Conservation (phyloP, 768 basidiomycete species). For the Russula emetica region DNA sequence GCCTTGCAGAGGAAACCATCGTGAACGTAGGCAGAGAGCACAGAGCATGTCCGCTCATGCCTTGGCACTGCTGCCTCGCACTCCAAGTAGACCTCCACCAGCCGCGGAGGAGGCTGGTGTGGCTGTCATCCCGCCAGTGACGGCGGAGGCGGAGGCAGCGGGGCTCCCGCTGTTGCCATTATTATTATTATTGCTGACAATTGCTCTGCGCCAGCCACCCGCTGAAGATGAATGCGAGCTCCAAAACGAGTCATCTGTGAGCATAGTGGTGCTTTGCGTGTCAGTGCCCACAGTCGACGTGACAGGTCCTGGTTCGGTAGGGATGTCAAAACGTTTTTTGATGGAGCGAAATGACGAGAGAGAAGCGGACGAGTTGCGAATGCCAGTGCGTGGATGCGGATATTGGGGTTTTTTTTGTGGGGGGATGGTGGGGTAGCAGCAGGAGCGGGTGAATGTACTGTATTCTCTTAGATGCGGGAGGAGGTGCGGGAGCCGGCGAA, state of each 20-base stretch:
- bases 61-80: slow-evolving; percentile 6
- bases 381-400: background rate
- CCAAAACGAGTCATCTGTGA: slow-evolving; percentile 30
- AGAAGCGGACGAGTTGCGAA: no score
- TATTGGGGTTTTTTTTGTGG: slow-evolving; percentile 5
- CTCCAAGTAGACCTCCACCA: background rate
- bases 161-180: background rate
- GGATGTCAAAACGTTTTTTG: slow-evolving; percentile 28
- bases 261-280: slow-evolving; percentile 11
- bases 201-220: slow-evolving; percentile 22
- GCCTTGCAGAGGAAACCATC: background rate
- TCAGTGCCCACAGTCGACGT: background rate
- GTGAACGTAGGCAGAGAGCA: background rate
- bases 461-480: background rate
- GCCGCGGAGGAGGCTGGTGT: background rate
- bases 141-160: background rate
- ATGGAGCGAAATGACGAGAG: slow-evolving; percentile 8
- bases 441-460: slow-evolving; percentile 1
- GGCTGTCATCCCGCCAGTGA: background rate
- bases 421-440: background rate
- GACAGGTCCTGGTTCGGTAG: slow-evolving; percentile 19
- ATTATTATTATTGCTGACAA: background rate
- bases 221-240: slow-evolving; percentile 22
- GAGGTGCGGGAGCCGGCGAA: background rate
- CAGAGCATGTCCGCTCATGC: background rate